phyloP scores from a whole-genome alignment of 1,284 basidiomycete genomes.

The Marasmius tenuissimus region DNA sequence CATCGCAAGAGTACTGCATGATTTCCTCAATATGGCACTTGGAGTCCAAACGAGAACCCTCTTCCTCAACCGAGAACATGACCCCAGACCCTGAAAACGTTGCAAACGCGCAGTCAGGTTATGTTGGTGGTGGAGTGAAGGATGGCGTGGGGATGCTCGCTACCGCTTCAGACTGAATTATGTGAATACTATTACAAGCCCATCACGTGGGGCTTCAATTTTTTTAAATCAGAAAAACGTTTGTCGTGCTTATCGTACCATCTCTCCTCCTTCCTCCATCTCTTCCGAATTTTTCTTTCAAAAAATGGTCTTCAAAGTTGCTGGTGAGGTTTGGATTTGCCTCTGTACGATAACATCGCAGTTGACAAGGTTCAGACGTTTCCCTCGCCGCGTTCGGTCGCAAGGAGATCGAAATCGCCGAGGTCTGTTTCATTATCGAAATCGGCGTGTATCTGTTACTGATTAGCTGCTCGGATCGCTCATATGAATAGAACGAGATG shows the following conservation, averaged over 20 bases:
- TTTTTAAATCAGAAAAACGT: constrained; percentile 20
- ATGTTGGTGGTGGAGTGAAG: not conserved
- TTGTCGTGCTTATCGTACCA: constrained; percentile 27
- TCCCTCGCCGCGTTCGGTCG: constrained; percentile 97
- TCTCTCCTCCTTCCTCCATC: constrained; percentile 35
- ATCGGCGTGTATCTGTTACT: not conserved
- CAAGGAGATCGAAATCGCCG: constrained; percentile 98
- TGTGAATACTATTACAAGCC: not conserved
- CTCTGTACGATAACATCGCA: not conserved
- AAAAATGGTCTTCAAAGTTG: constrained; percentile 83
- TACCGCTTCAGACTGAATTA: not conserved
- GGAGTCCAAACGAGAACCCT: not conserved
- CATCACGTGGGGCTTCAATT: too few relatives aligned
- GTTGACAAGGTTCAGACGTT: constrained; percentile 59
- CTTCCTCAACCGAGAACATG: not conserved
- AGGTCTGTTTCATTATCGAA: constrained; percentile 49
- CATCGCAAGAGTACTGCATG: constrained; percentile 64
- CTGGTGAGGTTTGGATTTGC: constrained; percentile 48
- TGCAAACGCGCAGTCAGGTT: not conserved
- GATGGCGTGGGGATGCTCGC: not conserved
- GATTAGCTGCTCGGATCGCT: not conserved
- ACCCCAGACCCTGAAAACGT: not conserved
- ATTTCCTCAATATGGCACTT: constrained; percentile 67
- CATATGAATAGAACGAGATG: constrained; percentile 77
- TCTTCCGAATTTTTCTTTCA: constrained; percentile 24